A percentile compares a stretch with the other conserved stretches of the same genome.
Conservation (phyloP, 2,329 filamentous ascomycete genomes). For the Diatrype stigma region DNA sequence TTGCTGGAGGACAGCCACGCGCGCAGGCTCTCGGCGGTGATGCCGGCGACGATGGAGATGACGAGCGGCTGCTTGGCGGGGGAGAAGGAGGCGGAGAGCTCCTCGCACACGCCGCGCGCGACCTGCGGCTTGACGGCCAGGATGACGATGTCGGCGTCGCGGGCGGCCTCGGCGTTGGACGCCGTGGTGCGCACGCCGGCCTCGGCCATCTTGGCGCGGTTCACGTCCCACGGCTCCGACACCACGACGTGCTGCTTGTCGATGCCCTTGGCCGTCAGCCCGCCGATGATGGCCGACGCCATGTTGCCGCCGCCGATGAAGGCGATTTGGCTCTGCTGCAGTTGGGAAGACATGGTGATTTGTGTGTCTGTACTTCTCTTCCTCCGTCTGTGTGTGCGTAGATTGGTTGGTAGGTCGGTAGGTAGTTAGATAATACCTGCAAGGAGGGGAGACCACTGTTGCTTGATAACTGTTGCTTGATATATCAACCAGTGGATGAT, state of each 20-base stretch:
- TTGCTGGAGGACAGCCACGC: slow-evolving; percentile 40
- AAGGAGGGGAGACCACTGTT: too few relatives aligned
- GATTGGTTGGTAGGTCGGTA: too few relatives aligned
- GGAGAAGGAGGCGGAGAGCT: slow-evolving; percentile 38
- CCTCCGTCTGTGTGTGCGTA: not conserved
- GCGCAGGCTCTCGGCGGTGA: slow-evolving; percentile 40
- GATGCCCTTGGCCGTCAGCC: slow-evolving; percentile 40
- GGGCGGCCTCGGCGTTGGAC: slow-evolving; percentile 41
- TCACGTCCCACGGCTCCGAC: slow-evolving; percentile 49
- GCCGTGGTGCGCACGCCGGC: slow-evolving; percentile 42
- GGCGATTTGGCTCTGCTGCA: slow-evolving; percentile 24
- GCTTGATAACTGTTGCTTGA: too few relatives aligned
- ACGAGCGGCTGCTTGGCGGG: slow-evolving; percentile 36
- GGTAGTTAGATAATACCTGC: too few relatives aligned
- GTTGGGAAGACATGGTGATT: slow-evolving; percentile 16
- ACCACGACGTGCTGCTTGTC: slow-evolving; percentile 42
- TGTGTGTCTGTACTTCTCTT: not conserved
- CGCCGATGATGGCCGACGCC: slow-evolving; percentile 48
- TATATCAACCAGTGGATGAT: too few relatives aligned
- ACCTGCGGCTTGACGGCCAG: slow-evolving; percentile 51
- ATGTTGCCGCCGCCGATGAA: slow-evolving; percentile 45
- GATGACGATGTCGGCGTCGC: slow-evolving; percentile 42
- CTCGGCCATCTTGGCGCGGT: slow-evolving; percentile 44
- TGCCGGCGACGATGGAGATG: slow-evolving; percentile 46
- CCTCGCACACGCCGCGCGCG: slow-evolving; percentile 41